These are phyloP conservation scores for Tephrocybe sp. DNA, from an alignment of 768 basidiomycete species.

Conservation along the genomic window DNA sequence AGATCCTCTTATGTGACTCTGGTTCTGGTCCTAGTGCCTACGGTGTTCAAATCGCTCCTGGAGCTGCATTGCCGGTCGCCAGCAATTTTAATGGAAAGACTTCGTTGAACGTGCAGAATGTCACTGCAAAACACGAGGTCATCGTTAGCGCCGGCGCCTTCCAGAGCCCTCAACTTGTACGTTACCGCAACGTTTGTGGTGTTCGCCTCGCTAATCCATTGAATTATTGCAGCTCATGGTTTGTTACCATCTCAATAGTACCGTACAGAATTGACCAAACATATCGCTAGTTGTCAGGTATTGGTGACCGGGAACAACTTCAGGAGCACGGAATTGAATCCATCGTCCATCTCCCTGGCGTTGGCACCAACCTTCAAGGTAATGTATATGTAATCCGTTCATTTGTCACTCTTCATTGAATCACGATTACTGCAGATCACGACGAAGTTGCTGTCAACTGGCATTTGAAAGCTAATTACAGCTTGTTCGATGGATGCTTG, in stretches of 20 bases:
- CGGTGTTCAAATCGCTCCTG: conserved; percentile 23
- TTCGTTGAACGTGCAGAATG: conserved; percentile 10
- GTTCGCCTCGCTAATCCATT: neutral
- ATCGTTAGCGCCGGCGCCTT: conserved; percentile 28
- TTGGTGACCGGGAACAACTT: conserved; percentile 28
- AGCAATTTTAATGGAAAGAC: conserved; percentile 25
- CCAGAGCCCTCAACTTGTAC: conserved; percentile 28
- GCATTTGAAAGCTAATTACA: conserved; percentile 26
- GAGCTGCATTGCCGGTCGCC: conserved; percentile 24
- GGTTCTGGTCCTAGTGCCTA: conserved; percentile 17
- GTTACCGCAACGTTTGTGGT: neutral
- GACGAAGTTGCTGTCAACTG: conserved; percentile 30
- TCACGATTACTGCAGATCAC: conserved; percentile 22
- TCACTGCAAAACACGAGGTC: conserved; percentile 26
- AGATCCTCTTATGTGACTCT: conserved; percentile 21
- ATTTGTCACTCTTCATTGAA: neutral
- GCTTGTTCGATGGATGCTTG: conserved; percentile 24
- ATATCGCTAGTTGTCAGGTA: conserved; percentile 29
- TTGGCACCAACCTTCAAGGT: conserved; percentile 37
- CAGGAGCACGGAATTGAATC: conserved; percentile 23
- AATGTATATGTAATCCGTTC: neutral
- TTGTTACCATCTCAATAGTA: neutral
- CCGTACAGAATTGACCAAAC: neutral
- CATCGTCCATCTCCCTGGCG: conserved; percentile 30
- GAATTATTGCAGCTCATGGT: conserved; percentile 23